Base-by-base conservation (phyloP, 2,329 filamentous ascomycete genomes). In the Metarhizium album region DNA sequence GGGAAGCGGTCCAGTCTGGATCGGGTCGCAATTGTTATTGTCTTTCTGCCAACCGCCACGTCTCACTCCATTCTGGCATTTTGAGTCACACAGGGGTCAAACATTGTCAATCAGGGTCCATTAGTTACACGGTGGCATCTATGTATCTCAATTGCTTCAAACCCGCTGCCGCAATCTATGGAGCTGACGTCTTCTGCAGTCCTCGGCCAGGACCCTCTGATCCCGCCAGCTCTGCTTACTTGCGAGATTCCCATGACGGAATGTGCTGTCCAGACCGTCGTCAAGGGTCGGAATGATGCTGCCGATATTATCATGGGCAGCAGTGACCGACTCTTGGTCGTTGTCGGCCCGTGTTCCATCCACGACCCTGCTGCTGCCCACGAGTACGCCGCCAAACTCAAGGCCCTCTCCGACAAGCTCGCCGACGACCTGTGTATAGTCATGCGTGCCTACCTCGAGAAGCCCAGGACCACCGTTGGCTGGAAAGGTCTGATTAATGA, bases 401-500 rank as follows among this genome's bases (percentile, higher is more conserved):
- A 89, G 72, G 72, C 76, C 49, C 74, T 96, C 46, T 81, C 90
- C 53, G 80, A 86, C 57, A 88, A 86, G 75, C 83, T 96, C 55
- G 82, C 83, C 54, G 76, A 82, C 60, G 90, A 97, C 66, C 78
- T 98, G 45, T 84, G 84, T 68, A 87, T 98, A 67, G 84, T 98
- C 64, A 98, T 98, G 93, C 88, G 93, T 61, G 90, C 90, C 65
- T 98, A 98, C 79, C 85, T 98, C 48, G 93, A 98, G 78, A 98
- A 98, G 79, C 93, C 93, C 42, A 85, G 93, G 54, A 98, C 93
- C 47, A 98, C 93, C 0, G 90, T 98, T 47, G 93, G 93, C 66
- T 98, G 93, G 93, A 98, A 98, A 74, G 93, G 93, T 48, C 78
- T 98, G 68, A 96, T 98, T 78, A 98, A 98, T 72, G 93, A 98